These are phyloP conservation scores for Fremontodendron californicum DNA, from an alignment of 345 rosid species.

Conservation along the genomic window DNA sequence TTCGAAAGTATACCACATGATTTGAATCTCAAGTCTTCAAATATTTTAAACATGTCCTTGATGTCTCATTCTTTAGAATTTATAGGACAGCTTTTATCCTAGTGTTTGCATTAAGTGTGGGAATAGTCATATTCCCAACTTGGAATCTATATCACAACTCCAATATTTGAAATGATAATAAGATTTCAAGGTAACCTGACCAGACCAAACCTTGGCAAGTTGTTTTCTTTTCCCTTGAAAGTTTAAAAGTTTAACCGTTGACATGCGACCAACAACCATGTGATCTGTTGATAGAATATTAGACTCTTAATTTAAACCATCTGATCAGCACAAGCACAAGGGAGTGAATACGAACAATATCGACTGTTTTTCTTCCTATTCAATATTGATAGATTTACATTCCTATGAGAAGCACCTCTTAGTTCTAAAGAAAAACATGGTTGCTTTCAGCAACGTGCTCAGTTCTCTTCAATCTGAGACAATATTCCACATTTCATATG, in stretches of 20 bases:
- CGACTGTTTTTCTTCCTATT: background rate
- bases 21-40: background rate
- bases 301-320: conserved; percentile 1
- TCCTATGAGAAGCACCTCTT: background rate
- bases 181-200: background rate
- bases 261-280: too few species aligned
- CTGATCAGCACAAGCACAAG: conserved; percentile 1
- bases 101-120: background rate
- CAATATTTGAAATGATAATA: background rate
- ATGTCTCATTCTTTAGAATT: background rate
- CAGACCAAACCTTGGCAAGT: background rate
- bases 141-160: background rate
- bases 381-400: background rate
- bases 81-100: background rate
- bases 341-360: background rate
- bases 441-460: conserved; percentile 10
- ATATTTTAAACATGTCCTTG: background rate
- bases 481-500: background rate
- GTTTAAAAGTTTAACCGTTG: too few species aligned
- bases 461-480: background rate
- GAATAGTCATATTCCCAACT: background rate
- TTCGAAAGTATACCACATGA: background rate
- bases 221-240: too few species aligned
- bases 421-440: background rate
- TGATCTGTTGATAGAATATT: too few species aligned